Percentiles rank a stretch among this genome's conserved stretches.
Evolutionary conservation across 495 filamentous ascomycete genomes (phyloP).

Genomic region (Talaromyces thailandensis): DNA sequence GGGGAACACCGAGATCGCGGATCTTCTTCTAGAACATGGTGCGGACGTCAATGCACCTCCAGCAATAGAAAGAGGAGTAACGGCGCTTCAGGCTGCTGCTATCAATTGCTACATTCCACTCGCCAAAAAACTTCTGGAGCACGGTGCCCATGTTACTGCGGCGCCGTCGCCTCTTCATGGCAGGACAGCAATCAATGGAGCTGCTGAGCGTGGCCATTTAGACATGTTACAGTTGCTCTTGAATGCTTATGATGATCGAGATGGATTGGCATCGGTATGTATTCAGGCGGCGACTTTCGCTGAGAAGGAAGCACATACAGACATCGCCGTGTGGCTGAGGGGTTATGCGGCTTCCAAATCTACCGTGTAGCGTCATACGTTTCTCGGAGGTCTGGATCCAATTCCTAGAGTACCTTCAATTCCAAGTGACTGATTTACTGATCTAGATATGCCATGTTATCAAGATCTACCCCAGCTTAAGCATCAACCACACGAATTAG

Average conservation of each 20-base stretch:
- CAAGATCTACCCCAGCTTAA: too few species aligned
- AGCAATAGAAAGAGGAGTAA: not conserved
- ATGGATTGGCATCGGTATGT: not conserved
- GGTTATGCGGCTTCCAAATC: not conserved
- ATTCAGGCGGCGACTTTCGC: not conserved
- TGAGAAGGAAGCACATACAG: not conserved
- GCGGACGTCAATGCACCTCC: conserved; percentile 10
- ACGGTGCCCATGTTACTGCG: conserved; percentile 20
- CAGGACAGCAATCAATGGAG: conserved; percentile 27
- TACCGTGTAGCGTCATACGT: not conserved
- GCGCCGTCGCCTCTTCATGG: conserved; percentile 14
- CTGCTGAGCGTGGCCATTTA: conserved; percentile 27
- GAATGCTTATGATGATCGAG: conserved; percentile 11
- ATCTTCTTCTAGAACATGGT: conserved; percentile 8
- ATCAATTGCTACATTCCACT: conserved; percentile 1
- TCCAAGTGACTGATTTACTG: too few species aligned
- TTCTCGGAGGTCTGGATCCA: too few species aligned
- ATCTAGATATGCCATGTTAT: too few species aligned
- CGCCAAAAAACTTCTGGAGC: conserved; percentile 8
- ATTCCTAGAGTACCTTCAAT: too few species aligned
- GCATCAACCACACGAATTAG: too few species aligned
- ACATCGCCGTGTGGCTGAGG: not conserved
- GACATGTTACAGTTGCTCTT: conserved; percentile 33
- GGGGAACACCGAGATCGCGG: not conserved
- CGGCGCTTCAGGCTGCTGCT: conserved; percentile 13